Conservation (phyloP, 768 basidiomycete genomes). For the Leucocoprinus birnbaumii region DNA sequence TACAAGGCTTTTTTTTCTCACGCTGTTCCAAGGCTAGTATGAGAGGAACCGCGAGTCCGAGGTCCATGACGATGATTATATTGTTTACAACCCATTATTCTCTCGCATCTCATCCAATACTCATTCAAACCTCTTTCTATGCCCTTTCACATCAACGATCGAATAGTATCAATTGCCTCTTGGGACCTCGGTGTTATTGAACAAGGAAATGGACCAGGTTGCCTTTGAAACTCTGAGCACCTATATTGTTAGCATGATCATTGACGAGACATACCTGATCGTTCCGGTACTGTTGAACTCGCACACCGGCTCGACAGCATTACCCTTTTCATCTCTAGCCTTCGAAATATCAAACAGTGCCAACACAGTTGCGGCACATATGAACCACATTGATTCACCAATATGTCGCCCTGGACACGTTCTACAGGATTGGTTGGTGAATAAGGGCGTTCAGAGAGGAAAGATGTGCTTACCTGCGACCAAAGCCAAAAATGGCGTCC, state of each 20-base stretch:
- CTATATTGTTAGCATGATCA: background rate
- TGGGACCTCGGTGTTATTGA: slow-evolving; percentile 21
- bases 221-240: background rate
- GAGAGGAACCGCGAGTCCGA: no score
- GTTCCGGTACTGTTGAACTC: slow-evolving; percentile 10
- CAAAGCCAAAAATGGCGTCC: slow-evolving; percentile 54
- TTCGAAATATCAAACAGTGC: slow-evolving; percentile 16
- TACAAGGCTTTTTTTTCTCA: no score
- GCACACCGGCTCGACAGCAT: slow-evolving; percentile 13
- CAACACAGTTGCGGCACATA: slow-evolving; percentile 15
- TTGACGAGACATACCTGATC: slow-evolving; percentile 1
- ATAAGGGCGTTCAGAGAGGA: no score
- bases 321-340: slow-evolving; percentile 12
- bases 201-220: slow-evolving; percentile 24
- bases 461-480: slow-evolving; percentile 38
- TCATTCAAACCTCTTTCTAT: background rate
- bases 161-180: slow-evolving; percentile 19
- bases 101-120: no score
- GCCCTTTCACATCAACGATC: slow-evolving; percentile 3
- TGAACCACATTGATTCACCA: slow-evolving; percentile 17
- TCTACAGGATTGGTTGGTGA: no score
- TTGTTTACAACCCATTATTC: no score
- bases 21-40: no score
- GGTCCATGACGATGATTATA: no score
- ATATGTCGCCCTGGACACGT: slow-evolving; percentile 24